A percentile compares a stretch with the other conserved stretches of the same genome.
Conservation (phyloP, 192 early-diverging fungal genomes). For the Podila minutissima region DNA sequence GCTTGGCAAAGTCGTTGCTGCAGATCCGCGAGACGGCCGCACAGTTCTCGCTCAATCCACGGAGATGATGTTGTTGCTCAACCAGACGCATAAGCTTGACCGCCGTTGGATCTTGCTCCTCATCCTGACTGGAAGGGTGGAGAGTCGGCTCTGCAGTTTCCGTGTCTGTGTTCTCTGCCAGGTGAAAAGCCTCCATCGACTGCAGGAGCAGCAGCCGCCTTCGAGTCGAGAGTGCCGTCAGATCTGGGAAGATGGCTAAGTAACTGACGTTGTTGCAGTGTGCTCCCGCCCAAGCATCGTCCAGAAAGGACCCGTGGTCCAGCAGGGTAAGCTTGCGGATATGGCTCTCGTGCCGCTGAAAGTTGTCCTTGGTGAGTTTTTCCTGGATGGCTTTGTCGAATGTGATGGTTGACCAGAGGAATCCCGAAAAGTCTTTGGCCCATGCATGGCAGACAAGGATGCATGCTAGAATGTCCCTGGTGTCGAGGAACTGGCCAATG, state of each 20-base stretch:
- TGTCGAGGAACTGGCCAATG: constrained; percentile 14
- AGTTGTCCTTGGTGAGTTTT: constrained; percentile 6
- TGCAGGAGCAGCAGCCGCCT: too few relatives aligned
- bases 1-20: constrained; percentile 27
- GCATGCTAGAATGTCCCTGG: constrained; percentile 18
- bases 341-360: constrained; percentile 22
- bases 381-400: constrained; percentile 24
- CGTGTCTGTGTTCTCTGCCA: too few relatives aligned
- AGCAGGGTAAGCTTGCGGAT: constrained; percentile 20
- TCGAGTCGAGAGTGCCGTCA: too few relatives aligned
- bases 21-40: constrained; percentile 33
- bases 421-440: constrained; percentile 7
- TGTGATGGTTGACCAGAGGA: constrained; percentile 17
- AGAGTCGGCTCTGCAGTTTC: too few relatives aligned
- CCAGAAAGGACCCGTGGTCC: constrained; percentile 27
- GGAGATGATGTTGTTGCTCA: constrained; percentile 12
- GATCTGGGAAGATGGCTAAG: constrained; percentile 5
- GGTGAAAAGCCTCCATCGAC: too few relatives aligned
- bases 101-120: too few relatives aligned
- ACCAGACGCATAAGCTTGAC: constrained; percentile 17
- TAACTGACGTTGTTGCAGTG: not conserved
- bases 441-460: constrained; percentile 25
- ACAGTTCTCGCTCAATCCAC: constrained; percentile 23
- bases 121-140: too few relatives aligned
- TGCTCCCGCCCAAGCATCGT: not conserved